Evolutionary conservation across 176 grass and related monocot species (phyloP), one percentile per base, ranked within the genome.

Genomic region (Oryza brachyantha): DNA sequence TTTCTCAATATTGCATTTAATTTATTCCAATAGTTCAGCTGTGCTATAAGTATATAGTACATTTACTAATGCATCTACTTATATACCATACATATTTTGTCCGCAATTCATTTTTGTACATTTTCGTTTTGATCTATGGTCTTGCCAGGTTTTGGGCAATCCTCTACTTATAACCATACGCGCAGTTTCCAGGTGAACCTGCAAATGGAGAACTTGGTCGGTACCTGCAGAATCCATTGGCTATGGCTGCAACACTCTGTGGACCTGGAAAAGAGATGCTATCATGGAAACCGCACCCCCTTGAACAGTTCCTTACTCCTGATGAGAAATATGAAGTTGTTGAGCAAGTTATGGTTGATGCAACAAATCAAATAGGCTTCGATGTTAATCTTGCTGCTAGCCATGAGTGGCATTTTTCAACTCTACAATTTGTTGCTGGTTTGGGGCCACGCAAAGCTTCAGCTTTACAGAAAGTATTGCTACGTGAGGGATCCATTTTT

Each of bases 321-420:
- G 92, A 99, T 81, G 96, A 99, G 73, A 93, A 96, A 68, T 93
- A 85, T 84, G 96, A 99, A 78, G 67, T 93, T 75, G 92, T 93
- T 66, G 96, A 99, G 40, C 92, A 99, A 86, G 80, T 99, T 84
- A 96, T 99, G 96, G 90, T 96, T 7, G 96, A 99, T 70, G 92
- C 90, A 21, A 91, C 92, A 26, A 99, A 99, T 71, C 92, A 96
- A 77, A 88, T 91, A 39, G 96, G 96, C 52, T 74, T 99, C 72
- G 92, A 99, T 35, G 84, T 99, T 55, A 99, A 99, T 88, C 87
- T 99, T 76, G 96, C 90, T 81, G 84, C 96, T 79, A 99, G 88
- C 66, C 96, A 96, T 17, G 96, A 99, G 78, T 99, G 92, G 96
- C 96, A 93, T 83, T 99, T 93, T 79, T 91, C 96, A 54, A 93